These are phyloP conservation scores for Ascochyta fabae DNA, from an alignment of 2,329 filamentous ascomycete species.

Conservation along the genomic window DNA sequence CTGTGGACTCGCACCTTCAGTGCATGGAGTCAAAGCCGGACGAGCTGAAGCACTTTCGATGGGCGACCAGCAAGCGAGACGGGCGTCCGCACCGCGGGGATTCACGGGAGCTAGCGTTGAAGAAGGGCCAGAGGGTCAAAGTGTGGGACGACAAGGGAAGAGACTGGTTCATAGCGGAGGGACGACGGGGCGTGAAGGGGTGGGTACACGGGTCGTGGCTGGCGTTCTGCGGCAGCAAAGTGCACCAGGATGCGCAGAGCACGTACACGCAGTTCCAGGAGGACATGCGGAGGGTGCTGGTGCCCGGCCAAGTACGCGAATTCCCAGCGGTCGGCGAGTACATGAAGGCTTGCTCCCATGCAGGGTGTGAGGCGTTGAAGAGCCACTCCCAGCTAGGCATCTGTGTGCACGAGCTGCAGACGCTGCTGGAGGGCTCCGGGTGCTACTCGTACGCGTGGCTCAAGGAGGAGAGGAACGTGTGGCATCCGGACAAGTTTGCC, in stretches of 20 bases:
- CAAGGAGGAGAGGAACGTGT: constrained; percentile 37
- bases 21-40: constrained; percentile 2
- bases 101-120: constrained; percentile 32
- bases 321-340: constrained; percentile 33
- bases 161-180: constrained; percentile 32
- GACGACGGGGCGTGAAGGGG: constrained; percentile 21
- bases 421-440: constrained; percentile 35
- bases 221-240: constrained; percentile 24
- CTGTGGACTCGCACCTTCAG: not conserved
- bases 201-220: constrained; percentile 38
- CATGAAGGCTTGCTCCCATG: constrained; percentile 28
- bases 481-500: constrained; percentile 45
- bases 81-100: constrained; percentile 34
- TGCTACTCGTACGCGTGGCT: constrained; percentile 32
- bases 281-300: constrained; percentile 25
- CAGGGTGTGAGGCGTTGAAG: constrained; percentile 30
- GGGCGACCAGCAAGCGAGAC: constrained; percentile 29
- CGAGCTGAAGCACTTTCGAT: constrained; percentile 11
- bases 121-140: constrained; percentile 33
- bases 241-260: constrained; percentile 17
- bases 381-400: constrained; percentile 25
- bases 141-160: constrained; percentile 31
- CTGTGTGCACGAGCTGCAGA: constrained; percentile 38
- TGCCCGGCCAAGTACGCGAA: constrained; percentile 19
- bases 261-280: constrained; percentile 28